Percentiles rank a stretch among this genome's conserved stretches.
phyloP scores from a whole-genome alignment of 2,329 filamentous ascomycete genomes.

The Corniculantispora saksenae region DNA sequence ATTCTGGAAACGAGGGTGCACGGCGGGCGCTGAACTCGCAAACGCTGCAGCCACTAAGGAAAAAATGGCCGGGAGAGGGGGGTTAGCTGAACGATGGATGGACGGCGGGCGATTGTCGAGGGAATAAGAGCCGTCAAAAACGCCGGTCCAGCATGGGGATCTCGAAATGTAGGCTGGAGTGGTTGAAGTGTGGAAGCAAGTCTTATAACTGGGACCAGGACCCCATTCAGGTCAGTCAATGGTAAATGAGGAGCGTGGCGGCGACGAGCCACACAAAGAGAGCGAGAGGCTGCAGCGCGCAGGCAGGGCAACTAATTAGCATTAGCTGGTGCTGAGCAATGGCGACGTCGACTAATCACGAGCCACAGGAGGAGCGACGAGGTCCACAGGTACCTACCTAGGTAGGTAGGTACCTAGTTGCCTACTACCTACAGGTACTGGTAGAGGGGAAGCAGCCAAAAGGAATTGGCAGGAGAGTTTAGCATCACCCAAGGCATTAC shows the following conservation, averaged over 20 bases:
- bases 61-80: conserved; percentile 11
- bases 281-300: neutral
- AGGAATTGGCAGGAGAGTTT: neutral
- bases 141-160: conserved; percentile 14
- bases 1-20: neutral
- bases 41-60: conserved; percentile 16
- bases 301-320: no score
- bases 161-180: conserved; percentile 12
- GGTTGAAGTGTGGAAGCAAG: conserved; percentile 17
- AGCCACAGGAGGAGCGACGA: neutral
- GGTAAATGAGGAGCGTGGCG: neutral
- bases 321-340: no score
- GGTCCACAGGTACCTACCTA: no score
- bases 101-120: conserved; percentile 13
- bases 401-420: no score
- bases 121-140: conserved; percentile 9
- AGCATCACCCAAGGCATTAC: no score
- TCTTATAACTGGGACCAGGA: conserved; percentile 9
- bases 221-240: conserved; percentile 9
- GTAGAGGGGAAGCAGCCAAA: neutral
- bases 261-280: conserved; percentile 9
- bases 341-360: neutral
- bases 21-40: conserved; percentile 5
- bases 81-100: neutral
- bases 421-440: no score